Base-by-base conservation (phyloP, 305 asterid species). In the Fraxinus dipetala region DNA sequence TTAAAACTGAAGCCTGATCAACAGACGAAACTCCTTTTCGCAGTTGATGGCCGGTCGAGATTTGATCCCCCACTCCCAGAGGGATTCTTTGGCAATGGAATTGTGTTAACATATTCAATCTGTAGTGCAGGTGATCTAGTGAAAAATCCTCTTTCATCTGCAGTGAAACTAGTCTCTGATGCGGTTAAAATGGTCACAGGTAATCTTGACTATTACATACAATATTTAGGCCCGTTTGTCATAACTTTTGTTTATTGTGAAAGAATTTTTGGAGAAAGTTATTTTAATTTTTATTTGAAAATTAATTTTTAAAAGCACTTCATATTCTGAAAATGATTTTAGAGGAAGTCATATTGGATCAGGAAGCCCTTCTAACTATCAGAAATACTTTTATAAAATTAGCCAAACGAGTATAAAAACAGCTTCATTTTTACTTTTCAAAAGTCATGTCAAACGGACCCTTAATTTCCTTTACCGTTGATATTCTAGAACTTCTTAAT, bases 51-150 rank as follows among this genome's bases (percentile, higher is more conserved):
- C 3, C 81, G 99, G 81, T 67, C 90, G 0, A 81, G 96, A 85
- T 92, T 94, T 72, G 78, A 84, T 20, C 98, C 99, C 0, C 86
- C 93, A 2, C 87, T 95, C 6, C 98, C 98, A 2, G 86, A 90
- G 22, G 90, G 89, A 26, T 95, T 83, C 87, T 94, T 93, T 72
- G 99, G 99, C 1, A 95, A 95, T 73, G 99, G 92, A 10, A 94
- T 95, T 6, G 97, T 92, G 9, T 87, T 94, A 10, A 91, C 98
- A 7, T 90, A 89, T 87, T 84, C 98, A 1, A 84, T 94, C 22
- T 87, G 92, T 85, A 86, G 24, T 0, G 93, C 97, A 0, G 95
- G 97, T 0, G 93, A 90, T 69, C 32, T 92, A 2, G 85, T 84
- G 0, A 90, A 81, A 0, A 91, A 92, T 31, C 92, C 92, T 3